Percentiles rank a stretch among this genome's conserved stretches.
Evolutionary conservation across 148 eudicot genomes (phyloP).

Genomic region (Fagopyrum homotropicum): DNA sequence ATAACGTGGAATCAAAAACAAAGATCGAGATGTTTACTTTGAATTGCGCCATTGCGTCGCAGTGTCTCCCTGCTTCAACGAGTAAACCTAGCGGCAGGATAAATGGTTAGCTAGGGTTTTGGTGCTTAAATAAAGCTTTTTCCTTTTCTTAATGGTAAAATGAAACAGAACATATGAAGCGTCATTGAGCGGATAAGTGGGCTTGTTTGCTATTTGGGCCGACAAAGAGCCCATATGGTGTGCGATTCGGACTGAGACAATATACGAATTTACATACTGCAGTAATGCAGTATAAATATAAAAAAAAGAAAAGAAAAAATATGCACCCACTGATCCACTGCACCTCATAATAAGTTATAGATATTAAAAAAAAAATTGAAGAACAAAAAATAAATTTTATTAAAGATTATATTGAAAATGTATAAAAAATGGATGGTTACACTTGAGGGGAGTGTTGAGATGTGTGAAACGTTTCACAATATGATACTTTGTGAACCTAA

Average conservation of each 20-base stretch:
- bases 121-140: slow-evolving; percentile 8
- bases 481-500: no score
- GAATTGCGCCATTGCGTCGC: background rate
- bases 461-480: no score
- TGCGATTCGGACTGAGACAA: no score
- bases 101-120: slow-evolving; percentile 5
- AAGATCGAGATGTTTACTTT: slow-evolving; percentile 1
- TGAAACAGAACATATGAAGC: background rate
- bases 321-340: background rate
- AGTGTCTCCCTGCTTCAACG: background rate
- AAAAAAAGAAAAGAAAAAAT: background rate
- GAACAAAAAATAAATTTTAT: no score
- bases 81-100: background rate
- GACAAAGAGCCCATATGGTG: background rate
- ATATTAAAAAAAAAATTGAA: no score
- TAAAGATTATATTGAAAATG: no score
- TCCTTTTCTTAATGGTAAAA: background rate
- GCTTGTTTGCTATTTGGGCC: background rate
- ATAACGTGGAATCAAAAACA: background rate
- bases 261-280: no score
- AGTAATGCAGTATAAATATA: no score
- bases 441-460: no score
- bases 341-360: no score
- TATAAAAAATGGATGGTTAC: no score
- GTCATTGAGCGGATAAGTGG: background rate